These are phyloP conservation scores for Moniliella sp. DNA, from an alignment of 1,284 basidiomycete genomes.

Conservation along the genomic window DNA sequence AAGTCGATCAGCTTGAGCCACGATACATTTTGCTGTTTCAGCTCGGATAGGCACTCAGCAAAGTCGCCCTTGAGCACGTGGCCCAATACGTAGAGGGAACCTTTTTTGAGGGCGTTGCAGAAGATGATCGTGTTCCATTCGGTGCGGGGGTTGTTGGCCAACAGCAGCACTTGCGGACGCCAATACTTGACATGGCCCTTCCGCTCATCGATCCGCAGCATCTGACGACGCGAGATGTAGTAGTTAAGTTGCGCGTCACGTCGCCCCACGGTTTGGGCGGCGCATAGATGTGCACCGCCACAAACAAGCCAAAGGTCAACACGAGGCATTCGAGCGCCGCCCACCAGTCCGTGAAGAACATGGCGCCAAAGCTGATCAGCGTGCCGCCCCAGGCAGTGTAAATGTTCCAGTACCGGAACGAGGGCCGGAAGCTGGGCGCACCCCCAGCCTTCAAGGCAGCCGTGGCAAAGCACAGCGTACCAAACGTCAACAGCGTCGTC, in stretches of 20 bases:
- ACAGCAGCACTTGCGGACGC: constrained; percentile 29
- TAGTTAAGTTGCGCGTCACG: constrained; percentile 30
- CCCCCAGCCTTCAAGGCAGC: constrained; percentile 31
- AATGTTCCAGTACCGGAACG: constrained; percentile 34
- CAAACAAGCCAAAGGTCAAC: constrained; percentile 21
- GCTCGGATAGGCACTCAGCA: constrained; percentile 22
- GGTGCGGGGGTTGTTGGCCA: constrained; percentile 28
- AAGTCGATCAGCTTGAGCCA: constrained; percentile 33
- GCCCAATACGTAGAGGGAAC: constrained; percentile 27
- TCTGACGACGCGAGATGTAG: constrained; percentile 30
- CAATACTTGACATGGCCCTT: constrained; percentile 33
- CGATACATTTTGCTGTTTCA: constrained; percentile 25
- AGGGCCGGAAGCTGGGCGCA: constrained; percentile 30
- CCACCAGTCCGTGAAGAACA: constrained; percentile 25
- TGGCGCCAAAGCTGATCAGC: constrained; percentile 20
- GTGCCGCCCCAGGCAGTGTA: constrained; percentile 28
- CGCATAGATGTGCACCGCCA: constrained; percentile 25
- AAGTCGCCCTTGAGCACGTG: constrained; percentile 33
- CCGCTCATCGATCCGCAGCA: constrained; percentile 28
- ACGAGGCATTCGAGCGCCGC: constrained; percentile 20
- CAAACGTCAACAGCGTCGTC: constrained; percentile 31
- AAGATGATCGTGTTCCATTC: constrained; percentile 34
- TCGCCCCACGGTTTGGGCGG: constrained; percentile 33
- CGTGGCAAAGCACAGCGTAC: constrained; percentile 26
- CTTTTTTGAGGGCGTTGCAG: constrained; percentile 33